Conservation (phyloP, 2,329 filamentous ascomycete species). For the Neofusicoccum kwambonambiense region DNA sequence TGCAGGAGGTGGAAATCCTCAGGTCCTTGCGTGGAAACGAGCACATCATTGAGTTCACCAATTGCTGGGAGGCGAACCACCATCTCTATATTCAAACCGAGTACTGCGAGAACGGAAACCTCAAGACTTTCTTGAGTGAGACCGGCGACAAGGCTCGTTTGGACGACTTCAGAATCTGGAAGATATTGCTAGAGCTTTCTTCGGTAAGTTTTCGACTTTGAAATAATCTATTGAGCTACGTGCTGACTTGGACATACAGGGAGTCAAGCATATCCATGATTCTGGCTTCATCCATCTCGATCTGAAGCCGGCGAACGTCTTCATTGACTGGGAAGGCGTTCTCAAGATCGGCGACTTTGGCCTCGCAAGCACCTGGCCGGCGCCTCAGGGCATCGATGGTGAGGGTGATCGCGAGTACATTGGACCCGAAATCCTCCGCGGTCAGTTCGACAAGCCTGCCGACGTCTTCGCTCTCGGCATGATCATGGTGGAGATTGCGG, state of each 20-base stretch:
- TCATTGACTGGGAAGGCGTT: conserved; percentile 77
- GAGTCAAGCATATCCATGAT: conserved; percentile 85
- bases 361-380: conserved; percentile 76
- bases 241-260: conserved; percentile 53
- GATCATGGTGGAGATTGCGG: conserved; percentile 91
- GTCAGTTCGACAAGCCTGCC: conserved; percentile 82
- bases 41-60: conserved; percentile 79
- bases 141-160: conserved; percentile 80
- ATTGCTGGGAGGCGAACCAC: conserved; percentile 82
- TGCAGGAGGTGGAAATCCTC: conserved; percentile 80
- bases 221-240: conserved; percentile 21
- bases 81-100: conserved; percentile 97
- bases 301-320: conserved; percentile 79
- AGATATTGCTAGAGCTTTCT: conserved; percentile 84
- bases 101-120: conserved; percentile 89
- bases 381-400: conserved; percentile 72
- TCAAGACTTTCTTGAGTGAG: conserved; percentile 81
- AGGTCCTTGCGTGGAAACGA: conserved; percentile 75
- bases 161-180: conserved; percentile 98
- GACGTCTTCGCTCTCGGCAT: conserved; percentile 93
- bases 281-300: conserved; percentile 83
- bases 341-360: conserved; percentile 88
- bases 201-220: conserved; percentile 59
- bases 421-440: conserved; percentile 85
- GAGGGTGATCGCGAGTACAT: conserved; percentile 98